A percentile compares a stretch with the other conserved stretches of the same genome.
phyloP scores from a whole-genome alignment of 352 stramenopile genomes.

The Phytopythium chamaehyphon region DNA sequence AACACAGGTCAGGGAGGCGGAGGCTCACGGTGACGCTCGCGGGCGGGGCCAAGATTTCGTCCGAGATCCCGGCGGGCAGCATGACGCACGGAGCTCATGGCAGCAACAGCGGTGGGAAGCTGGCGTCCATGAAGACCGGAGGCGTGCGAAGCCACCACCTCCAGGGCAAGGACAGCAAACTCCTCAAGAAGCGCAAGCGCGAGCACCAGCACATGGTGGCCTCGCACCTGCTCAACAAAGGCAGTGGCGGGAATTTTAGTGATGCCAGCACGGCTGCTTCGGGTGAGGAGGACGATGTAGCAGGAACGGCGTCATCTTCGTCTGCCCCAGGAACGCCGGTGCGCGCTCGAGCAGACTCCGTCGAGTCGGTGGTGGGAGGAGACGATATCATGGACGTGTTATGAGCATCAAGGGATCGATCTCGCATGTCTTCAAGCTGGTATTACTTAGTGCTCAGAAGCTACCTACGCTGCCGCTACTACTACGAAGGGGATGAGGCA shows the following conservation, averaged over 20 bases:
- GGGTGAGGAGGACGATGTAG: conserved; percentile 7
- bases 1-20: conserved; percentile 19
- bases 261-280: conserved; percentile 1
- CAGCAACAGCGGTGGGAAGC: conserved; percentile 25
- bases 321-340: conserved; percentile 1
- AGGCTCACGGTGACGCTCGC: conserved; percentile 46
- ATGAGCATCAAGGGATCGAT: conserved; percentile 16
- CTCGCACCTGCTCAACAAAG: not conserved
- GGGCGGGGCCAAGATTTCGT: conserved; percentile 17
- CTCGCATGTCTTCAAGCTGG: too few species aligned
- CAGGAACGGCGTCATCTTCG: conserved; percentile 16
- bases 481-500: conserved; percentile 2
- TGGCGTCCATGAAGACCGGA: conserved; percentile 16
- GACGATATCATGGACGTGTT: conserved; percentile 63
- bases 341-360: conserved; percentile 2
- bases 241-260: conserved; percentile 2
- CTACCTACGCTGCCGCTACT: not conserved
- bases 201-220: conserved; percentile 20
- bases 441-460: too few species aligned
- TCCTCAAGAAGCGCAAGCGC: conserved; percentile 54
- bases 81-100: conserved; percentile 5
- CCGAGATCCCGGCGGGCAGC: conserved; percentile 9
- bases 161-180: conserved; percentile 18
- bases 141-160: conserved; percentile 8
- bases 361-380: conserved; percentile 12